Base-by-base conservation (phyloP, 2,329 filamentous ascomycete genomes). In the Parascedosporium putredinis region DNA sequence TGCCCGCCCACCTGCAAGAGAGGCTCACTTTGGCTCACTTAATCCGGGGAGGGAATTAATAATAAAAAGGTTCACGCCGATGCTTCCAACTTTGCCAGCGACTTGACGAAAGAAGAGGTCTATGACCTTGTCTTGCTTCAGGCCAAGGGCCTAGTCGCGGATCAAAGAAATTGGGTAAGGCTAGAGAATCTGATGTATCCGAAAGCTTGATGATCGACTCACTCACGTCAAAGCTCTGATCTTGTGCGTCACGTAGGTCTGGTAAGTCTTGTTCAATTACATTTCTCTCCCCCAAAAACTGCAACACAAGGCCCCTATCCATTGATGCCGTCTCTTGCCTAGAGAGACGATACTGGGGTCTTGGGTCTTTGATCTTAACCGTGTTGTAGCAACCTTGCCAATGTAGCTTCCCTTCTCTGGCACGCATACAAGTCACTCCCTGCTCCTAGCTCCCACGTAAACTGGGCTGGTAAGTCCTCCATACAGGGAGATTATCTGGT, bases 101-200 rank as follows among this genome's bases (percentile, higher is more conserved):
- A 78, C 55, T 65, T 88, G 53, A 79, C 74, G 49, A 91, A 90
- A 65, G 71, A 78, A 51, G 79, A 86, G 54, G 85, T 83, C 22
- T 90, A 90, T 56, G 73, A 77, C 54, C 86, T 90, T 58, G 79
- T 91, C 2, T 67, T 89, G 10, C 71, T 83, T 47, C 83, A 89
- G 60, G 81, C 84, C 1, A 73, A 78, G 54, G 79, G 80, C 1
- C 69, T 93, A 1, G 81, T 88, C 56, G 75, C 81, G 22, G 85
- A 75, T 5, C 86, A 91, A 62, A 74, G 81, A 47, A 90, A 91
- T 60, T 91, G 87, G 87, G 86, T 90, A 67, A 56, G 74, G 59
- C 18, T 10, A 5, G 12, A 5, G 16, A 20, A 4, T 20, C 23
- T 9, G 23, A 6, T 24, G 8, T 55, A 22, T 6, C 25, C 23